Base-by-base conservation (phyloP, 176 grass and related monocot genomes). In the Aegilops sharonensis region DNA sequence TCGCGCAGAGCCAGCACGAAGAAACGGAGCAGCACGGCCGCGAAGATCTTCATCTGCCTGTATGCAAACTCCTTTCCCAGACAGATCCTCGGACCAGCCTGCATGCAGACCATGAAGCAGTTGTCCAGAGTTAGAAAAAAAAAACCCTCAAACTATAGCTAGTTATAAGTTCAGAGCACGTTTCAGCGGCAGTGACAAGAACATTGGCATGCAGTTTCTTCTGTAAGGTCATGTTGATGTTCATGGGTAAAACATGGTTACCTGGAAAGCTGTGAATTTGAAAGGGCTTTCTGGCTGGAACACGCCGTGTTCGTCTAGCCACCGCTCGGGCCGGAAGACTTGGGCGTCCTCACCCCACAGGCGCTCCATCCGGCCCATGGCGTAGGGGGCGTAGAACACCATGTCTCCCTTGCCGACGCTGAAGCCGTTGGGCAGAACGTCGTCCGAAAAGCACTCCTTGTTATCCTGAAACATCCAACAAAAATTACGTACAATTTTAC, bases 251-350 rank as follows among this genome's bases (percentile, higher is more conserved):
- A 7, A 34, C 18, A 23, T 29, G 59, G 5, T 8, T 37, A 85
- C 87, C 80, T 91, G 95, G 25, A 97, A 97, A 25, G 94, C 92
- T 45, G 83, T 78, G 77, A 97, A 97, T 10, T 94, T 94, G 84
- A 87, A 97, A 0, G 92, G 90, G 81, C 86, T 97, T 13, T 92
- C 72, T 9, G 34, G 72, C 52, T 67, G 83, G 52, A 92, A 97
- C 9, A 78, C 70, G 20, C 83, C 90, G 4, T 87, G 30, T 2
- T 66, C 36, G 6, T 94, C 83, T 18, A 97, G 87, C 94, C 94
- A 97, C 52, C 92, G 91, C 4, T 94, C 88, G 0, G 94, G 92
- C 1, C 84, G 78, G 76, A 94, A 97, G 1, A 5, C 73, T 5
- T 86, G 81, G 5, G 81, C 94, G 86, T 94, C 92, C 7, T 87